Base-by-base conservation (phyloP, 2,329 filamentous ascomycete genomes). In the Fusarium sp. region DNA sequence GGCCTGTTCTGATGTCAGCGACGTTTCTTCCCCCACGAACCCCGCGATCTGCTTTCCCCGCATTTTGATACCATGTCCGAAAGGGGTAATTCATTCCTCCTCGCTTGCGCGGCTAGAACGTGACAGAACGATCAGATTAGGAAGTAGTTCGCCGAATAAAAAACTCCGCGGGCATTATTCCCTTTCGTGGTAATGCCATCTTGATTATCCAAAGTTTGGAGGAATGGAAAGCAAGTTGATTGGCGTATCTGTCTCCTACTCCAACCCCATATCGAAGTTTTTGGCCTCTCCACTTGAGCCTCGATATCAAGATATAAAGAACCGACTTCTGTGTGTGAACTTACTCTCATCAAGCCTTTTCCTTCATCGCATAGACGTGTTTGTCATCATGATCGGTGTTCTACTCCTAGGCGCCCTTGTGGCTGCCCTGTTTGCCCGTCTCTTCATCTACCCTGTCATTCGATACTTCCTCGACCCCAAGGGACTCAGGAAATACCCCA, bases 391-490 rank as follows among this genome's bases (percentile, higher is more conserved):
- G 57, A 59, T 59, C 14, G 15, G 21, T 3, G 59, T 69, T 47
- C 13, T 61, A 55, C 31, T 54, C 6, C 52, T 71, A 10, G 55
- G 53, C 7, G 38, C 36, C 6, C 40, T 39, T 9, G 21, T 61
- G 5, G 36, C 66, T 11, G 54, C 38, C 9, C 14, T 72, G 1
- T 31, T 62, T 11, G 26, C 26, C 40, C 69, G 68, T 5, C 56
- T 73, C n/a, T 49, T 71, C 21, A 22, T 73, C n/a, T 62, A 59
- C 7, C 71, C 69, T 2, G 26, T 72, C 15, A 7, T 69, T 7
- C n/a, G 45, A 1, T 73, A 73, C 24, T 49, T 70, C 28, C 33
- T 26, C 4, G 71, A 83, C 91, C 46, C 72, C 7, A 80, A 75
- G 2, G 78, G 77, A 1, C 21, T 75, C 1, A 66, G 73, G 13